phyloP scores from a whole-genome alignment of 805 yeast species.

The Myxozyma vanderwaltii region DNA sequence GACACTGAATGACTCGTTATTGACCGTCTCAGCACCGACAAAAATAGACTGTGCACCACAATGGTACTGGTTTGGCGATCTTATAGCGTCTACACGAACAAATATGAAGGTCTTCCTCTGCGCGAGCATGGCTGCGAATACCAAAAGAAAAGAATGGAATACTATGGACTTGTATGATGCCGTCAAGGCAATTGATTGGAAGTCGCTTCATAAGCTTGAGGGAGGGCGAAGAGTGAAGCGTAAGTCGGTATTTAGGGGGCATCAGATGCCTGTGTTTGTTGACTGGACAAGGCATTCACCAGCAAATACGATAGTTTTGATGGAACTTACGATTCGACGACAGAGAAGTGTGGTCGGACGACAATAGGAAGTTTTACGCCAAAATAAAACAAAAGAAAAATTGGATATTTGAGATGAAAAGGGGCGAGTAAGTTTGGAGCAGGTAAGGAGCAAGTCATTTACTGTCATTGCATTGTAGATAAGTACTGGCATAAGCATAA shows the following conservation, averaged over 20 bases:
- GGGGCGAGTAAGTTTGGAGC: no score
- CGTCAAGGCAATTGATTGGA: constrained; percentile 28
- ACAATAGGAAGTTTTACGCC: not conserved
- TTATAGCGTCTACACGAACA: constrained; percentile 10
- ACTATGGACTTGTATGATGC: not conserved
- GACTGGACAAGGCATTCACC: constrained; percentile 18
- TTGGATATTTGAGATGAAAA: not conserved
- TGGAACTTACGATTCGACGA: constrained; percentile 26
- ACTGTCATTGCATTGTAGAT: no score
- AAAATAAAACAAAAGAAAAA: not conserved
- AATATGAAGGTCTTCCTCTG: constrained; percentile 19
- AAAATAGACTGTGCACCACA: not conserved
- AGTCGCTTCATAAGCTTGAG: constrained; percentile 9
- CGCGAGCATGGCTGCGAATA: not conserved
- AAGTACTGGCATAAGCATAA: no score
- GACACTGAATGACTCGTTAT: not conserved
- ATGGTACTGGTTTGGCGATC: constrained; percentile 29
- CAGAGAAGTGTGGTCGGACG: constrained; percentile 6
- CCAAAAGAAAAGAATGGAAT: not conserved
- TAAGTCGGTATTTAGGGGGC: constrained; percentile 28
- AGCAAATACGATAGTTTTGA: constrained; percentile 5
- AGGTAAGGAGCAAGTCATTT: no score
- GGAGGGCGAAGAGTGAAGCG: constrained; percentile 26
- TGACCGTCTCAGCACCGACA: not conserved
- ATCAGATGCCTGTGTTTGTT: constrained; percentile 14